Conservation (phyloP, 805 yeast genomes). For the Yarrowia bubula region DNA sequence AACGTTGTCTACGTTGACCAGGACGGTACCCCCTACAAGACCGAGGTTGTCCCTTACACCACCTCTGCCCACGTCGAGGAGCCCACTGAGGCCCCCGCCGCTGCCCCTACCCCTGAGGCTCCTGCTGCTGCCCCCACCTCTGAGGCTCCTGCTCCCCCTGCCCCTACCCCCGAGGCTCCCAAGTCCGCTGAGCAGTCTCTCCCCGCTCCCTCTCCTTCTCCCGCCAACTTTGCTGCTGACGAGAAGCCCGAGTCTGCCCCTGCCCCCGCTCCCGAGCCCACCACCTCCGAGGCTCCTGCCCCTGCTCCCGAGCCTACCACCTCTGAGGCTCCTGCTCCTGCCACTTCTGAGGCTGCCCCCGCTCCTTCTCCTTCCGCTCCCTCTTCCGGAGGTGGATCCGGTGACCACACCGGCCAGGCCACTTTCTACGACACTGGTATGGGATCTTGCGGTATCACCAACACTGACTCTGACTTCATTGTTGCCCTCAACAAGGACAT, state of each 20-base stretch:
- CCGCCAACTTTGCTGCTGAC: conserved; percentile 9
- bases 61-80: conserved; percentile 29
- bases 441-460: conserved; percentile 57
- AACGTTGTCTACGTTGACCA: conserved; percentile 35
- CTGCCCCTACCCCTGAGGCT: conserved; percentile 26
- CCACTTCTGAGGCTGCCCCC: conserved; percentile 26
- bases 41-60: conserved; percentile 32
- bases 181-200: conserved; percentile 28
- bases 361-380: conserved; percentile 26
- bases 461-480: conserved; percentile 48
- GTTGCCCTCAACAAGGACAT: conserved; percentile 53
- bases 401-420: conserved; percentile 34
- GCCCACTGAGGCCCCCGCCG: conserved; percentile 15
- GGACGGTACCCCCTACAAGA: conserved; percentile 32
- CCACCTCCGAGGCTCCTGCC: conserved; percentile 26
- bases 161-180: conserved; percentile 26
- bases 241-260: conserved; percentile 8
- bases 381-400: conserved; percentile 27
- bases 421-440: conserved; percentile 36
- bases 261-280: conserved; percentile 16
- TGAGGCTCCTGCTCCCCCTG: conserved; percentile 22
- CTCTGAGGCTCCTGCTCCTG: conserved; percentile 10
- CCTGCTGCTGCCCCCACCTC: conserved; percentile 29
- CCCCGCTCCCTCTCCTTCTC: conserved; percentile 25
- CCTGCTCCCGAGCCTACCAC: conserved; percentile 17